phyloP scores from a whole-genome alignment of 1,139 yeast species.

The Arxiozyma telluris region DNA sequence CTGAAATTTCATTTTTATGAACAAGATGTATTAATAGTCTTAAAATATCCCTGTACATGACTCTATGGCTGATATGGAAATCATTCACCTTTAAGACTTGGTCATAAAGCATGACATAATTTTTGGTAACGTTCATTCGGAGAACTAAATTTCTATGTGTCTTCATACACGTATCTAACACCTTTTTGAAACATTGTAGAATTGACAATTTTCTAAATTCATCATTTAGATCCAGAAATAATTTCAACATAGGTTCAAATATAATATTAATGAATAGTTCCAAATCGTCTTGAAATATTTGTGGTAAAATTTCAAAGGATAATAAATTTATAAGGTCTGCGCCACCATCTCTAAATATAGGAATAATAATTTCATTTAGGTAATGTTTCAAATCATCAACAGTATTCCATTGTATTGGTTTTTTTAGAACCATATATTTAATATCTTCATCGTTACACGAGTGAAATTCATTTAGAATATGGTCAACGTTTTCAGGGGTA shows the following conservation, averaged over 20 bases:
- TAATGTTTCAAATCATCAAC: slow-evolving; percentile 12
- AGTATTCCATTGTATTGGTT: slow-evolving; percentile 8
- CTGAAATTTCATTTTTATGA: background rate
- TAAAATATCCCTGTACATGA: background rate
- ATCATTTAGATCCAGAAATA: background rate
- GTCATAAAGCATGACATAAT: background rate
- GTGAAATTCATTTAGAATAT: slow-evolving; percentile 12
- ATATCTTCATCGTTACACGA: slow-evolving; percentile 18
- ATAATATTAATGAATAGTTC: background rate
- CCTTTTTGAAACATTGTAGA: background rate
- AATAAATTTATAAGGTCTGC: slow-evolving; percentile 17
- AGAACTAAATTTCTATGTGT: background rate
- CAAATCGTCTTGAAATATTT: slow-evolving; percentile 4
- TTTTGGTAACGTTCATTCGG: background rate
- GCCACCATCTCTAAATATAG: slow-evolving; percentile 14
- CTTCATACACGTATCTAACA: background rate
- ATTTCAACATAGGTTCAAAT: background rate
- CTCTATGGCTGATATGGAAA: background rate
- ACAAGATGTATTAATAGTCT: background rate
- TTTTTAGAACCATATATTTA: slow-evolving; percentile 21
- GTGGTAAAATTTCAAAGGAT: slow-evolving; percentile 15
- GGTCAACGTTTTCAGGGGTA: slow-evolving; percentile 3
- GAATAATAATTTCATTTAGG: slow-evolving; percentile 14
- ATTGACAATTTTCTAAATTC: background rate
- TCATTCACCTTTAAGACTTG: background rate